Percentiles rank a stretch among this genome's conserved stretches.
Evolutionary conservation across 225 moss, liverwort and hornwort species (phyloP).

Genomic region (Marchantia paleacea): DNA sequence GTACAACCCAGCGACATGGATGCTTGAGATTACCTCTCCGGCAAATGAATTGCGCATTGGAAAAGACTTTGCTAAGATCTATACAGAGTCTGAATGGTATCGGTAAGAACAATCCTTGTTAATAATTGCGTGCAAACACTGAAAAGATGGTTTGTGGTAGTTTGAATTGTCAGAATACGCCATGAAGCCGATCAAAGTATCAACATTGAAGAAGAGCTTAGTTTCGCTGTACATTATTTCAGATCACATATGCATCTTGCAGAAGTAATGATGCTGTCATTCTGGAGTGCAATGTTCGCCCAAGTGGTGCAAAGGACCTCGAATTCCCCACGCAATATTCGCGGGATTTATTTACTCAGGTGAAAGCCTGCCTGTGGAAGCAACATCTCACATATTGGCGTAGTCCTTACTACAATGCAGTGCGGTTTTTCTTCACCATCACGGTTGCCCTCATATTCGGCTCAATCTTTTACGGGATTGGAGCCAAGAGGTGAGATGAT

Average conservation of each 20-base stretch:
- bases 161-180: too few species aligned
- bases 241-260: not conserved
- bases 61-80: conserved; percentile 35
- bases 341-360: conserved; percentile 18
- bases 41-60: conserved; percentile 26
- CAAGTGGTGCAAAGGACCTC: conserved; percentile 29
- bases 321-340: conserved; percentile 32
- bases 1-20: conserved; percentile 51
- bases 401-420: conserved; percentile 41
- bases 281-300: conserved; percentile 12
- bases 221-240: too few species aligned
- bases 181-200: too few species aligned
- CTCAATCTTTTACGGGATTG: conserved; percentile 30
- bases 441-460: conserved; percentile 37
- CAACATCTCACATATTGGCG: conserved; percentile 43
- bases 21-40: conserved; percentile 35
- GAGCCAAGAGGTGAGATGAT: conserved; percentile 24
- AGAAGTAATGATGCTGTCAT: conserved; percentile 27
- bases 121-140: not conserved
- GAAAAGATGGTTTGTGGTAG: not conserved
- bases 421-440: conserved; percentile 38
- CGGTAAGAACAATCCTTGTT: conserved; percentile 16
- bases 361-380: conserved; percentile 43
- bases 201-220: too few species aligned
- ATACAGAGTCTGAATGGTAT: conserved; percentile 25